phyloP scores from a whole-genome alignment of 2,329 filamentous ascomycete genomes.

The Sporothrix variecibatus region DNA sequence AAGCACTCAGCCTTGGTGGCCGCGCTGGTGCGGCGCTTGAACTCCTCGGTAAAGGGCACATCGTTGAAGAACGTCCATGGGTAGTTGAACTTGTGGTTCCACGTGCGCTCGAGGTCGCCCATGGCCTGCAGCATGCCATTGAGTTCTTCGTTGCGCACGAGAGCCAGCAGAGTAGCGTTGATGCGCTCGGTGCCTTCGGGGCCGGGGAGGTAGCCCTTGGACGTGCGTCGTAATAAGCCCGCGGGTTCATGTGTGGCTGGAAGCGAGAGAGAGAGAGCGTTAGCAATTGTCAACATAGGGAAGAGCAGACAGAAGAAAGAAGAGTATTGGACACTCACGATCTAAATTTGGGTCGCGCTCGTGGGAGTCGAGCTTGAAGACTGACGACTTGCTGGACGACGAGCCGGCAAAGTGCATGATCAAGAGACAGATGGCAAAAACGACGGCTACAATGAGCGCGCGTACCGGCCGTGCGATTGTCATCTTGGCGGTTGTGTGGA shows the following conservation, averaged over 20 bases:
- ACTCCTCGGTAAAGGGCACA: conserved; percentile 87
- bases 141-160: conserved; percentile 91
- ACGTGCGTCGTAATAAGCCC: conserved; percentile 71
- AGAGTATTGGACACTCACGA: conserved; percentile 57
- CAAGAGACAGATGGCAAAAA: conserved; percentile 73
- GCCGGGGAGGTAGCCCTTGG: conserved; percentile 75
- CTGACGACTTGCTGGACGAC: conserved; percentile 44
- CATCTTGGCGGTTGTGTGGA: conserved; percentile 53
- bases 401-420: conserved; percentile 72
- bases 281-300: background rate
- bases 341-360: conserved; percentile 84
- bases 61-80: conserved; percentile 99
- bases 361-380: conserved; percentile 46
- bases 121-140: conserved; percentile 83
- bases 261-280: conserved; percentile 14
- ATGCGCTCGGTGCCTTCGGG: conserved; percentile 78
- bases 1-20: conserved; percentile 84
- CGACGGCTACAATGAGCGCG: conserved; percentile 69
- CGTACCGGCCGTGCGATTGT: conserved; percentile 83
- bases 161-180: conserved; percentile 86
- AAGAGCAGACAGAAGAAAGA: background rate
- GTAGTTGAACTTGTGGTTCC: conserved; percentile 99
- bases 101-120: conserved; percentile 87
- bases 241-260: conserved; percentile 81
- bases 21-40: conserved; percentile 78